Percentiles rank a stretch among this genome's conserved stretches.
phyloP scores from a whole-genome alignment of 768 basidiomycete genomes.

The Suillus plorans region DNA sequence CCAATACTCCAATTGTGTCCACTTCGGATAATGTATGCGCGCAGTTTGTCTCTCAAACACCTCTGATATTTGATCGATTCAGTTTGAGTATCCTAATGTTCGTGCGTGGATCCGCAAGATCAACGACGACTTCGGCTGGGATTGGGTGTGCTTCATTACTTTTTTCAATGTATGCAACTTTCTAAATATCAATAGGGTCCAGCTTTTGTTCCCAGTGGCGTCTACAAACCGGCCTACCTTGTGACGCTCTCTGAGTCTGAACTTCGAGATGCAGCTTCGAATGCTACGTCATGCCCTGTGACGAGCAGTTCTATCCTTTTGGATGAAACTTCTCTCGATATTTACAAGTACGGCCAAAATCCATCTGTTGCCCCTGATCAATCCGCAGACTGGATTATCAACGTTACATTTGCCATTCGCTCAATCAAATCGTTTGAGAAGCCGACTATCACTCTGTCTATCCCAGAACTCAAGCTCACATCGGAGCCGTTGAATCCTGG shows the following conservation, averaged over 20 bases:
- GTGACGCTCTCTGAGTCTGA: constrained; percentile 37
- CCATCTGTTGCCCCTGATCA: constrained; percentile 44
- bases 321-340: constrained; percentile 54
- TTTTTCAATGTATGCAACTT: not conserved
- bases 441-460: constrained; percentile 41
- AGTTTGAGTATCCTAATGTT: constrained; percentile 53
- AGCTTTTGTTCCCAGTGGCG: constrained; percentile 55
- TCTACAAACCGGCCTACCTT: constrained; percentile 56
- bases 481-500: constrained; percentile 31
- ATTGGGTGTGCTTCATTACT: constrained; percentile 42
- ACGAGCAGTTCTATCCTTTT: constrained; percentile 38
- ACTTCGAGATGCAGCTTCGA: constrained; percentile 20
- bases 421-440: constrained; percentile 36
- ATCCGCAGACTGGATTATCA: constrained; percentile 54
- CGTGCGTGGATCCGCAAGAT: constrained; percentile 52
- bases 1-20: constrained; percentile 22
- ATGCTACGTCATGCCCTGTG: constrained; percentile 23
- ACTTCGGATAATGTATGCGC: constrained; percentile 32
- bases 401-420: constrained; percentile 50
- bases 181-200: constrained; percentile 40
- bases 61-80: not conserved
- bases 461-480: constrained; percentile 46
- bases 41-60: not conserved
- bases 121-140: constrained; percentile 60
- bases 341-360: constrained; percentile 52